Evolutionary conservation across 2,329 filamentous ascomycete species (phyloP).

Genomic region (Aspergillus calidoustus): DNA sequence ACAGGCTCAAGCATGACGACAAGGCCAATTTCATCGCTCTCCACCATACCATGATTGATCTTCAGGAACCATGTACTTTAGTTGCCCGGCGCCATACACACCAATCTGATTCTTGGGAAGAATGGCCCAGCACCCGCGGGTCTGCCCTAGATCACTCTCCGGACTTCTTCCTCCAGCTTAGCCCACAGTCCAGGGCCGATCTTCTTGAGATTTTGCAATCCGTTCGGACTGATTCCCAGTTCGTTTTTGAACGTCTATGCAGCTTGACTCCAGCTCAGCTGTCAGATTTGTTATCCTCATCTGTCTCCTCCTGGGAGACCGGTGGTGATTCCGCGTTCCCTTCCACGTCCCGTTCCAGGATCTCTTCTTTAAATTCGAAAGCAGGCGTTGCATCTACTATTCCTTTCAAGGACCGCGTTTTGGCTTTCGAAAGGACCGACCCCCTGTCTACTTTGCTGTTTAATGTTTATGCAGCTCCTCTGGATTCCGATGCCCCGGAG

Average conservation of each 20-base stretch:
- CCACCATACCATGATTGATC: slow-evolving; percentile 50
- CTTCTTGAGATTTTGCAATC: slow-evolving; percentile 80
- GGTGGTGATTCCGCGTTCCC: slow-evolving; percentile 79
- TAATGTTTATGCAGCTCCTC: slow-evolving; percentile 86
- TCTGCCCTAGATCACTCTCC: slow-evolving; percentile 39
- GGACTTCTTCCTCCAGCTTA: slow-evolving; percentile 66
- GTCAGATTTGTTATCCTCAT: slow-evolving; percentile 74
- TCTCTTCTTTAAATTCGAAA: slow-evolving; percentile 53
- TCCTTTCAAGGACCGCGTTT: slow-evolving; percentile 76
- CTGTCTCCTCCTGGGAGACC: slow-evolving; percentile 77
- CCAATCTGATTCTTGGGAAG: slow-evolving; percentile 41
- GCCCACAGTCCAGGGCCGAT: slow-evolving; percentile 72
- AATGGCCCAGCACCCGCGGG: slow-evolving; percentile 41
- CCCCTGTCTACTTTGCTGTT: slow-evolving; percentile 83
- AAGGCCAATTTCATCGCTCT: slow-evolving; percentile 50
- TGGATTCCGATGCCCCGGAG: slow-evolving; percentile 79
- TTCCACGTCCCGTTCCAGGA: slow-evolving; percentile 61
- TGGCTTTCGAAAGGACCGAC: slow-evolving; percentile 88
- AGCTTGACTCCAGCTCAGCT: slow-evolving; percentile 77
- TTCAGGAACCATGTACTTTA: slow-evolving; percentile 48
- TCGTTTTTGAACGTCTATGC: slow-evolving; percentile 80
- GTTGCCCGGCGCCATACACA: slow-evolving; percentile 38
- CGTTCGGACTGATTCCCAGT: slow-evolving; percentile 84
- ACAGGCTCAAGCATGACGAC: slow-evolving; percentile 51
- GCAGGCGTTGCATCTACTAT: slow-evolving; percentile 54